phyloP scores from a whole-genome alignment of 2,329 filamentous ascomycete genomes.

The Aspergillus hiratsukae region DNA sequence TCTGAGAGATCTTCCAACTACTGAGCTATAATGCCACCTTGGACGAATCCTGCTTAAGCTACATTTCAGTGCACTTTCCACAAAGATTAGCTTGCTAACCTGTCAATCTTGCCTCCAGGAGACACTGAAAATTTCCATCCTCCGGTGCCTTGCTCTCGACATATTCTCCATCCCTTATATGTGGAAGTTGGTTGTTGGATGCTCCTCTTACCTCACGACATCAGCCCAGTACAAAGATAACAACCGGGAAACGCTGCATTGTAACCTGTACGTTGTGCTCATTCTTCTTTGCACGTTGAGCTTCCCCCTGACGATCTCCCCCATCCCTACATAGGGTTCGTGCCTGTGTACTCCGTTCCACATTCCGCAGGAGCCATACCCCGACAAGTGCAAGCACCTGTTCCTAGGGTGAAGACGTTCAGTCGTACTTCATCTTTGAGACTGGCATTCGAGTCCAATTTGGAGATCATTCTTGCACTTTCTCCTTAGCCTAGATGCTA shows the following conservation, averaged over 20 bases:
- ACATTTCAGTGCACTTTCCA: background rate
- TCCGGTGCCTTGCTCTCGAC: conserved; percentile 15
- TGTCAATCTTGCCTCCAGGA: conserved; percentile 10
- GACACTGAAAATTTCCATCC: conserved; percentile 15
- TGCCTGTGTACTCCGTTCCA: conserved; percentile 32
- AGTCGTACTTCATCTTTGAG: conserved; percentile 42
- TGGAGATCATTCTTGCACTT: conserved; percentile 38
- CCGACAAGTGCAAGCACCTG: conserved; percentile 26
- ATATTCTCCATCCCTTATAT: conserved; percentile 21
- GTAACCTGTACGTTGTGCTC: conserved; percentile 32
- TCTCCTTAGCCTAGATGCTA: conserved; percentile 41
- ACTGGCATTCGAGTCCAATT: conserved; percentile 34
- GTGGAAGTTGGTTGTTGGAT: conserved; percentile 25
- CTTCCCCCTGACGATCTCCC: conserved; percentile 34
- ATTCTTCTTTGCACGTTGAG: conserved; percentile 27
- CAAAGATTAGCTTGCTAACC: conserved; percentile 12
- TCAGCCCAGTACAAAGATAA: conserved; percentile 23
- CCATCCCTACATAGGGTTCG: conserved; percentile 39
- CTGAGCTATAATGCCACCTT: conserved; percentile 1
- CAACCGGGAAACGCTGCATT: conserved; percentile 24
- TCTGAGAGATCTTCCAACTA: conserved; percentile 5
- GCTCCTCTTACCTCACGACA: conserved; percentile 16
- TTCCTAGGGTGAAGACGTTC: conserved; percentile 44
- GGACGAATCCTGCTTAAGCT: background rate
- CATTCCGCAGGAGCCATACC: conserved; percentile 36